These are phyloP conservation scores for Calamus simplicifolius DNA, from an alignment of 176 grass and related monocot genomes.

Conservation along the genomic window DNA sequence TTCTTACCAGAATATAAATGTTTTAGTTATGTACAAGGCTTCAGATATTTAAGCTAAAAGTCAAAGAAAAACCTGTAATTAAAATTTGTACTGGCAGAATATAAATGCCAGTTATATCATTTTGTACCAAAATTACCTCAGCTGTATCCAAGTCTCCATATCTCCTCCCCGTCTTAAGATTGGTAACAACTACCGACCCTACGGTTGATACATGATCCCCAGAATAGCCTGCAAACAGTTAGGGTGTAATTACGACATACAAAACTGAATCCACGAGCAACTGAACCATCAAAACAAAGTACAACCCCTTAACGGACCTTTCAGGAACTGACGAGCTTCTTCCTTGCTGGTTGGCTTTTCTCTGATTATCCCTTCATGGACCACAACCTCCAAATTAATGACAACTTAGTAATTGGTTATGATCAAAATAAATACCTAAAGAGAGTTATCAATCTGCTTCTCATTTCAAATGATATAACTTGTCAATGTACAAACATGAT, in stretches of 20 bases:
- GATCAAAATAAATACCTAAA: not conserved
- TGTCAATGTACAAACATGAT: no score
- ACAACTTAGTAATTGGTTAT: slow-evolving; percentile 33
- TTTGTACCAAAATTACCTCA: slow-evolving; percentile 38
- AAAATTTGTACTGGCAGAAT: no score
- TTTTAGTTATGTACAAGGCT: no score
- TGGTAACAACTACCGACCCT: slow-evolving; percentile 73
- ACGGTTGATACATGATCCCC: slow-evolving; percentile 88
- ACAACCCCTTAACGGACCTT: slow-evolving; percentile 35
- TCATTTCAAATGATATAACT: no score
- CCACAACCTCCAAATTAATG: slow-evolving; percentile 80
- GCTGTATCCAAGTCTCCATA: slow-evolving; percentile 72
- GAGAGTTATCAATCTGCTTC: no score
- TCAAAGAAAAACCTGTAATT: no score
- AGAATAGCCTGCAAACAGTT: slow-evolving; percentile 58
- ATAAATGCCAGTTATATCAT: no score
- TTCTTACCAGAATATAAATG: no score
- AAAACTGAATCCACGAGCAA: slow-evolving; percentile 4
- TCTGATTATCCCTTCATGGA: slow-evolving; percentile 94
- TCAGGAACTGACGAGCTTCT: slow-evolving; percentile 93
- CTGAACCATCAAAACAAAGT: not conserved
- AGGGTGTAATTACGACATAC: slow-evolving; percentile 4
- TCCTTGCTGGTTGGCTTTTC: slow-evolving; percentile 88
- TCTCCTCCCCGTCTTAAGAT: slow-evolving; percentile 74
- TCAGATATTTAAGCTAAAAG: no score